Base-by-base conservation (phyloP, 2,329 filamentous ascomycete species). In the Meredithiella fracta region DNA sequence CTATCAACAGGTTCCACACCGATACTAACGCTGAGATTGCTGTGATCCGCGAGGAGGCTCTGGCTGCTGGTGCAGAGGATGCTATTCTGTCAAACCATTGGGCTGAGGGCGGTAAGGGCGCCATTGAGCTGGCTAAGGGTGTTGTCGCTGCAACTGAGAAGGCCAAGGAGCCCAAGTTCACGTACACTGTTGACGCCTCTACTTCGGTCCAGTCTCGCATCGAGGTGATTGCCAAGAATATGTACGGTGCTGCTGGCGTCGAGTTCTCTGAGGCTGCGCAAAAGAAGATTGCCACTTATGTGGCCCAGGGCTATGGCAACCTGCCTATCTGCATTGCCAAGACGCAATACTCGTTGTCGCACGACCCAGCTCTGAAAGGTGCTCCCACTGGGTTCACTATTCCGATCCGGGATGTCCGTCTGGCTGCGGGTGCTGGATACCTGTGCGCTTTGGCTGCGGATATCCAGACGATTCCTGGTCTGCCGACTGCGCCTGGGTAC, bases 291-390 rank as follows among this genome's bases (percentile, higher is more conserved):
- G 90, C 96, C 66, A 90, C 83, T 6, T 98, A 97, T 71, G 90
- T 86, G 31, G 80, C 81, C 66, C 92, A 97, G 69, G 92, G 92
- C 49, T 94, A 91, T 64, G 85, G 85, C 22, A 88, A 95, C 68
- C 73, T 98, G 61, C 92, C 92, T 37, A 95, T 97, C 65, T 98
- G 92, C 68, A 80, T 97, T 61, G 92, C 92, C 60, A 98, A 98
- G 82, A 98, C 92, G 14, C 92, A 98, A 70, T 98, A 98, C 73
- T 94, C 87, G 34, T 77, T 98, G 51, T 92, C 85, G 58, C 91
- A 97, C 69, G 89, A 98, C 67, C 85, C 91, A 1, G 82, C 86
- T 9, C 76, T 97, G 63, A 98, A 98, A 78, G 92, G 92, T 60
- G 92, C 92, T 7, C 92, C 92, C 23, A 86, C 83, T 3, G 92